Conservation (phyloP, 192 early-diverging fungal species). For the Mortierella hygrophila region DNA sequence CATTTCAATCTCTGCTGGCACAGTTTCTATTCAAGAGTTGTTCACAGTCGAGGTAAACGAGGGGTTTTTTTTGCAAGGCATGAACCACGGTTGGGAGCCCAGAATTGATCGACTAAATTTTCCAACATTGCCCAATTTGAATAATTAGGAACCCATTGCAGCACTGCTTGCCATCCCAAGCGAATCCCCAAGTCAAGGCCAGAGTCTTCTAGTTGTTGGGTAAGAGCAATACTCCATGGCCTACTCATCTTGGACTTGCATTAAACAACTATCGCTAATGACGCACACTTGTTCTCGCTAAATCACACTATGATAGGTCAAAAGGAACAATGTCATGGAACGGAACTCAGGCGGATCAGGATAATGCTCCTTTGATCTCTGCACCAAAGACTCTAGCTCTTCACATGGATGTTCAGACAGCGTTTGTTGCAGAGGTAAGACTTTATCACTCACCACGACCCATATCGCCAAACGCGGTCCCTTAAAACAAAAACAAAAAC, state of each 20-base stretch:
- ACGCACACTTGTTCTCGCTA: background rate
- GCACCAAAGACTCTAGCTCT: background rate
- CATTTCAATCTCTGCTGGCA: background rate
- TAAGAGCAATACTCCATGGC: background rate
- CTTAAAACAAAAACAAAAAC: background rate
- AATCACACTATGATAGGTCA: background rate
- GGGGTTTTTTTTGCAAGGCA: background rate
- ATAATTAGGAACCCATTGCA: background rate
- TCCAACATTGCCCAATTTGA: background rate
- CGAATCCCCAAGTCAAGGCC: background rate
- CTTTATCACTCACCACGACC: background rate
- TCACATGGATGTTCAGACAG: background rate
- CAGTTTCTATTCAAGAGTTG: background rate
- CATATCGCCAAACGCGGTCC: too few species aligned
- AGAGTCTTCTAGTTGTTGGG: background rate
- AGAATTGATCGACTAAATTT: background rate
- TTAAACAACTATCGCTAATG: background rate
- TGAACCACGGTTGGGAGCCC: background rate
- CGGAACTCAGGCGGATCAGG: background rate
- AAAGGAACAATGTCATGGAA: background rate
- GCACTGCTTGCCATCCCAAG: background rate
- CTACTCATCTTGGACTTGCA: background rate
- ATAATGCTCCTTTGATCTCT: background rate
- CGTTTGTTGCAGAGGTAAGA: constrained; percentile 11
- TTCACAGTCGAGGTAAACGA: background rate